phyloP scores from a whole-genome alignment of 345 rosid genomes.

The rapeseed (Brassica napus) region DNA sequence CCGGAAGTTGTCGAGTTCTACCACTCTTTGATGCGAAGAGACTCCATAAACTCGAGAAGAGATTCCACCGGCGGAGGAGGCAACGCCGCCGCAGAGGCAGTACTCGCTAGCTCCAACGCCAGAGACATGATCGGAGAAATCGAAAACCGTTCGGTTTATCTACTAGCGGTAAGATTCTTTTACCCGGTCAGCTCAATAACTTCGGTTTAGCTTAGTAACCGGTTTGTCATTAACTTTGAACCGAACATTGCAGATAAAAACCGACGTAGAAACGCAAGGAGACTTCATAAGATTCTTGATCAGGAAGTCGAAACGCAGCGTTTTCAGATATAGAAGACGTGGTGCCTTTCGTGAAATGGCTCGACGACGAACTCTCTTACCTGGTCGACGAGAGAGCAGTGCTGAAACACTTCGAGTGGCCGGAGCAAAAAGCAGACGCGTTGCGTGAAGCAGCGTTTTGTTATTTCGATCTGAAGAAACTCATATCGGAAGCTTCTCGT shows the following conservation, averaged over 20 bases:
- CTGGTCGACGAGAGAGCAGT: constrained; percentile 96
- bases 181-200: constrained; percentile 24
- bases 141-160: constrained; percentile 90
- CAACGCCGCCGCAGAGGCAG: constrained; percentile 43
- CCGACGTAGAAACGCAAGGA: constrained; percentile 94
- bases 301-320: constrained; percentile 80
- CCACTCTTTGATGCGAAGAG: constrained; percentile 92
- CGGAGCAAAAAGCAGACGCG: constrained; percentile 91
- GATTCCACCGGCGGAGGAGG: constrained; percentile 61
- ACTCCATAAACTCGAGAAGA: constrained; percentile 69
- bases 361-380: constrained; percentile 90
- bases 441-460: constrained; percentile 94
- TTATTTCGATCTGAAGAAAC: constrained; percentile 81
- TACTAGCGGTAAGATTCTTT: constrained; percentile 64
- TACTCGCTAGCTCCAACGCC: constrained; percentile 59
- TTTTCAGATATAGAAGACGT: constrained; percentile 84
- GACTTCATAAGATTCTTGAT: constrained; percentile 87
- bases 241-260: constrained; percentile 71
- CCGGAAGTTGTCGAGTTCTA: constrained; percentile 99
- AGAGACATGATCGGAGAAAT: constrained; percentile 99
- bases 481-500: constrained; percentile 73
- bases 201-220: constrained; percentile 11
- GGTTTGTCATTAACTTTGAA: not conserved
- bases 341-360: constrained; percentile 95
- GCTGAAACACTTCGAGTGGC: constrained; percentile 87